Percentiles rank a stretch among this genome's conserved stretches.
Conservation (phyloP, 1,284 basidiomycete genomes). For the Kwoniella shivajii region DNA sequence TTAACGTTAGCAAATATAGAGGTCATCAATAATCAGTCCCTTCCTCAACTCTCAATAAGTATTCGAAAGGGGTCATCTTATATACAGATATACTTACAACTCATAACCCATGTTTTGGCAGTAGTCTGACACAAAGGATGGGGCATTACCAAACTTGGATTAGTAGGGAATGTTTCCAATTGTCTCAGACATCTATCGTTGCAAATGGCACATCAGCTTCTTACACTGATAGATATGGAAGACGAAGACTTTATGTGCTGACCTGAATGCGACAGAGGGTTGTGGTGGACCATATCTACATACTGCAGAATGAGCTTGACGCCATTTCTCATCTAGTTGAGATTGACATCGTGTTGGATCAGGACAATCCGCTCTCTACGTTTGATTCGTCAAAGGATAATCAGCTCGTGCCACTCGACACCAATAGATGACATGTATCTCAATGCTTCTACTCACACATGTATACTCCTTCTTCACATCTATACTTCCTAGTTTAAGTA, state of each 20-base stretch:
- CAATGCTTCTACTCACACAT: slow-evolving; percentile 22
- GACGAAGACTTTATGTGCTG: too few relatives aligned
- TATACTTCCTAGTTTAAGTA: slow-evolving; percentile 84
- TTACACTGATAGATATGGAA: neutral
- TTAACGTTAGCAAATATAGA: neutral
- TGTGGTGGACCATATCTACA: slow-evolving; percentile 73
- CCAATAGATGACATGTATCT: neutral
- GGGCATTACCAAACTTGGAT: slow-evolving; percentile 85
- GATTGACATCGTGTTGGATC: slow-evolving; percentile 76
- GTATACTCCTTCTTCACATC: slow-evolving; percentile 74
- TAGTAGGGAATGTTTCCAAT: slow-evolving; percentile 66
- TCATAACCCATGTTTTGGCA: slow-evolving; percentile 81
- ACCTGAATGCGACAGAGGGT: slow-evolving; percentile 29
- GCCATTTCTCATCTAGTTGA: slow-evolving; percentile 92
- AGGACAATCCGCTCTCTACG: slow-evolving; percentile 77
- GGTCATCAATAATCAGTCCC: neutral
- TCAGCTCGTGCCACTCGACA: neutral
- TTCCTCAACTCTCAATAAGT: neutral
- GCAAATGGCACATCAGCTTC: neutral
- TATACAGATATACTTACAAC: too few relatives aligned
- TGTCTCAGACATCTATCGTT: slow-evolving; percentile 26
- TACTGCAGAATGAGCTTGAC: slow-evolving; percentile 79
- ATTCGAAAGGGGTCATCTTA: neutral
- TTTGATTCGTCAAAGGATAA: neutral
- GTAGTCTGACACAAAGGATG: slow-evolving; percentile 83